These are phyloP conservation scores for Logfia minima DNA, from an alignment of 129 eudicot genomes.

Conservation along the genomic window DNA sequence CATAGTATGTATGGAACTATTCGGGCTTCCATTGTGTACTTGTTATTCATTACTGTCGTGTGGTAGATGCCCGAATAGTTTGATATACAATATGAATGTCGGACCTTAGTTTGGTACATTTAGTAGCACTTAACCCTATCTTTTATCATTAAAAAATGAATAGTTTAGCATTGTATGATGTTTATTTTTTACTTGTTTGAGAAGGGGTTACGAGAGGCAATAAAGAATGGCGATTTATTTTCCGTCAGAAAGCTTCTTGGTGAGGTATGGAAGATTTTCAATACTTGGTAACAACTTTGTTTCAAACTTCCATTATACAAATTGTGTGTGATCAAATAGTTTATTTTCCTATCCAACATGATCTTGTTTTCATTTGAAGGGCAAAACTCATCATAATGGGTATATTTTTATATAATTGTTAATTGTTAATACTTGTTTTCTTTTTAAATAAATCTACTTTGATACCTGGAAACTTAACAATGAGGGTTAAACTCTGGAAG, in stretches of 20 bases:
- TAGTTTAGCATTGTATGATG: not conserved
- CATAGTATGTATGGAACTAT: no score
- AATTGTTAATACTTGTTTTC: not conserved
- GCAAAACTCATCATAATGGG: not conserved
- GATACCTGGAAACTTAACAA: not conserved
- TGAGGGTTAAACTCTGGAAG: not conserved
- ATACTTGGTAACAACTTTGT: constrained; percentile 18
- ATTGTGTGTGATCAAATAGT: constrained; percentile 12
- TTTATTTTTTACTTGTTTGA: not conserved
- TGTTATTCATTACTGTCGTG: no score
- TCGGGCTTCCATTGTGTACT: no score
- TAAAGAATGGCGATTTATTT: constrained; percentile 80
- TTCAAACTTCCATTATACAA: not conserved
- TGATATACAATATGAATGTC: no score
- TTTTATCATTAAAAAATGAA: not conserved
- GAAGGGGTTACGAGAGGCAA: constrained; percentile 94
- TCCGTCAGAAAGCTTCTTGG: constrained; percentile 77
- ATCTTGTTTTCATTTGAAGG: not conserved
- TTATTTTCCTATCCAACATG: not conserved
- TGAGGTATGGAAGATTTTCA: constrained; percentile 51
- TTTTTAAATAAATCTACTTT: not conserved
- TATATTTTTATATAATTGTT: not conserved
- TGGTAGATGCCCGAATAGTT: no score
- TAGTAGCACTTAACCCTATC: not conserved
- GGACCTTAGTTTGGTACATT: no score